Percentiles rank a stretch among this genome's conserved stretches.
phyloP scores from a whole-genome alignment of 148 eudicot species.

The Amaranthus cruentus region DNA sequence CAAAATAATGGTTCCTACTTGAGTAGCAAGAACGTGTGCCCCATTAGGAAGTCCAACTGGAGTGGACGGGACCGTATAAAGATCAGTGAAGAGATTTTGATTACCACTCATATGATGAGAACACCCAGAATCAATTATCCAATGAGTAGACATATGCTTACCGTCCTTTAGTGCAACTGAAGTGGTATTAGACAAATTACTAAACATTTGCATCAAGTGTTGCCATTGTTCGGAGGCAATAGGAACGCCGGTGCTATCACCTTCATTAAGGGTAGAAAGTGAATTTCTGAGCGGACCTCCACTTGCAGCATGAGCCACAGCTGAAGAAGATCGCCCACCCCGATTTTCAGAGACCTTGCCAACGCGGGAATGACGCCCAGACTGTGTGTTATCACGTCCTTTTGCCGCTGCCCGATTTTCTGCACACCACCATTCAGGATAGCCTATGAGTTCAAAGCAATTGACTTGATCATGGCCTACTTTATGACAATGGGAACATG shows the following conservation, averaged over 20 bases:
- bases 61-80: neutral
- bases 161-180: neutral
- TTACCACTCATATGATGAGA: slow-evolving; percentile 4
- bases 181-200: neutral
- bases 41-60: neutral
- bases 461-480: neutral
- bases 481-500: neutral
- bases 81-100: neutral
- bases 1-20: neutral
- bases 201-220: neutral
- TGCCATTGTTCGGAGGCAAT: neutral
- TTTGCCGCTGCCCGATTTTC: neutral
- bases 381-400: neutral
- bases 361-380: neutral
- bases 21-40: neutral
- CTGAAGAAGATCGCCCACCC: neutral
- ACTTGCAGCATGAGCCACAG: neutral
- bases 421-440: neutral
- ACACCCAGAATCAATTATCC: neutral
- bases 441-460: neutral
- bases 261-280: neutral
- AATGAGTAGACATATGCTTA: neutral
- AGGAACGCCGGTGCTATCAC: neutral
- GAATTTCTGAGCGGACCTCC: neutral
- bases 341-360: too few relatives aligned